Evolutionary conservation across 2,329 filamentous ascomycete genomes (phyloP), one percentile per base, ranked within the genome.

Genomic region (Verticillium nubilum): DNA sequence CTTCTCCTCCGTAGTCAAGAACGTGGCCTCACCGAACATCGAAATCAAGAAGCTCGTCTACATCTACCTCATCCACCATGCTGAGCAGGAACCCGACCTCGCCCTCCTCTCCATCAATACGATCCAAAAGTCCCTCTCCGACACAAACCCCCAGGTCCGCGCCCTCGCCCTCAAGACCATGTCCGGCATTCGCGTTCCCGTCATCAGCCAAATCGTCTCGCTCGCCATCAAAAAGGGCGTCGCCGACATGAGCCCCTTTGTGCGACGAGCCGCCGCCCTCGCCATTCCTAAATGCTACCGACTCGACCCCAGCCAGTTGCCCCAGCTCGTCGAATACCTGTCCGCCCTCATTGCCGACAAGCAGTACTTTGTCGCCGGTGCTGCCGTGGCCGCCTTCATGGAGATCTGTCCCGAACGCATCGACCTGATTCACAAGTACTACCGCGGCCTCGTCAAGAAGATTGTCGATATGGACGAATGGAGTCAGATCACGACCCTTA

Each of bases 391-490:
- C 37, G 91, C 95, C 0, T 97, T 96, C 68, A 74, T 96, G 72
- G 92, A 97, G 64, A 81, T 98, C 28, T 98, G 94, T 65, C 93
- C 95, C 0, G 89, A 96, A 17, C 82, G 90, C 58, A 82, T 97
- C 64, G 93, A 97, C 70, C 77, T 99, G 61, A 87, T 99, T 66
- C 95, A 99, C 74, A 87, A 89, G 65, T 90, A 97, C 70, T 99
- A 98, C 75, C 86, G 91, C 56, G 81, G 85, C 35, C 78, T 99
- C 63, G 87, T 96, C 63, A 91, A 87, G 72, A 97, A 97, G 78
- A 78, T 98, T 57, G 92, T 97, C 26, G 95, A 99, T 71, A 99
- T 99, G 95, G 95, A 99, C 69, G 95, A 99, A 75, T 99, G 95
- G 95, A 90, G 92, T 50, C 95, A 99, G 75, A 74, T 98, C 58